Percentiles rank a stretch among this genome's conserved stretches.
Evolutionary conservation across 2,329 filamentous ascomycete genomes (phyloP).

Genomic region (Hypoxylon sp.): DNA sequence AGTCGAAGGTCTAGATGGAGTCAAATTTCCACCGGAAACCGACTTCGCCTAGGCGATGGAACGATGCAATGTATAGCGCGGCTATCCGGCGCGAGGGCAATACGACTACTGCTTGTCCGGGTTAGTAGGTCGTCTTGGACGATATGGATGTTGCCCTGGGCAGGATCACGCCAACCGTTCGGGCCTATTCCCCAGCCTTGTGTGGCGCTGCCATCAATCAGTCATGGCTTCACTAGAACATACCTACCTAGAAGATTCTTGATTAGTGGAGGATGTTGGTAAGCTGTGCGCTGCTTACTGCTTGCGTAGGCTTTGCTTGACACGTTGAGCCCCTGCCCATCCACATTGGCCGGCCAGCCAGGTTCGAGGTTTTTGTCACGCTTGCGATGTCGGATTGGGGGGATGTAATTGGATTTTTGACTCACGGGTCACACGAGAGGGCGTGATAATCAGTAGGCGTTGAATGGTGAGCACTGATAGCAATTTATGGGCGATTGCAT

Average conservation of each 20-base stretch:
- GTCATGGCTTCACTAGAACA: conserved; percentile 27
- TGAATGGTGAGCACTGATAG: conserved; percentile 40
- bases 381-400: conserved; percentile 42
- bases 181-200: conserved; percentile 45
- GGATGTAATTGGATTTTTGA: conserved; percentile 24
- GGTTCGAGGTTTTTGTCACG: conserved; percentile 29
- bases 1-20: conserved; percentile 33
- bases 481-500: conserved; percentile 38
- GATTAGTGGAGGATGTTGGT: conserved; percentile 31
- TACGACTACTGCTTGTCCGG: conserved; percentile 30
- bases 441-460: conserved; percentile 39
- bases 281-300: conserved; percentile 37
- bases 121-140: conserved; percentile 19
- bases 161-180: conserved; percentile 25
- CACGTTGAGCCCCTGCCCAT: conserved; percentile 40
- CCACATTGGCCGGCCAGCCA: conserved; percentile 44
- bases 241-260: conserved; percentile 2
- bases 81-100: conserved; percentile 26
- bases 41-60: conserved; percentile 25
- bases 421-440: conserved; percentile 40
- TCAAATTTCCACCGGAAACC: conserved; percentile 28
- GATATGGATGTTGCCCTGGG: conserved; percentile 18
- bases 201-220: conserved; percentile 38
- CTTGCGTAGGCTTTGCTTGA: conserved; percentile 41
- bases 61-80: conserved; percentile 23